Conservation (phyloP, 257 asterid genomes). For the Handroanthus guayacan region DNA sequence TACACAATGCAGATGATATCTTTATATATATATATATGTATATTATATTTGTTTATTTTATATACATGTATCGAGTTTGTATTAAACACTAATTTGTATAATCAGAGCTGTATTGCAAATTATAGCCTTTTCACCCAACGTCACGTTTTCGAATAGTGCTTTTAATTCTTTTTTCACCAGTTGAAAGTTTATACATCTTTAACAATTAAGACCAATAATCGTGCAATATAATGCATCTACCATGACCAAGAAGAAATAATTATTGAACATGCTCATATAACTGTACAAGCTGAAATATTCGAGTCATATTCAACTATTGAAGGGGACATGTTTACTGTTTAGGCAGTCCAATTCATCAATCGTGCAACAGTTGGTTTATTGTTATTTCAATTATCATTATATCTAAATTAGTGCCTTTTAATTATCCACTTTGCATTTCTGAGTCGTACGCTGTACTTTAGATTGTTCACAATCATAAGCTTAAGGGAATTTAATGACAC, state of each 20-base stretch:
- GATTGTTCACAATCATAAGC: background rate
- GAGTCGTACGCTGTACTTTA: background rate
- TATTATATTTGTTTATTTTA: too few species aligned
- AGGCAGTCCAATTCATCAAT: background rate
- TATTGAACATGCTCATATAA: background rate
- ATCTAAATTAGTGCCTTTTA: background rate
- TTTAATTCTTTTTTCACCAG: background rate
- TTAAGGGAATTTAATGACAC: background rate
- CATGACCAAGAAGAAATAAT: background rate
- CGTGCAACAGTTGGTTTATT: constrained; percentile 2
- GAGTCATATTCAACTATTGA: background rate
- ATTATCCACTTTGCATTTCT: background rate
- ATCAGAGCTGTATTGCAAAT: too few species aligned
- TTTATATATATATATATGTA: too few species aligned
- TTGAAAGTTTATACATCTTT: background rate
- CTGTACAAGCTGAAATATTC: background rate
- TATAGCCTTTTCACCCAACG: background rate
- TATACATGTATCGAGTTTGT: too few species aligned
- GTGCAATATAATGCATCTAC: background rate
- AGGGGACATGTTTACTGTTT: background rate
- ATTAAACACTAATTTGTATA: too few species aligned
- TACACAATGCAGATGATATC: too few species aligned
- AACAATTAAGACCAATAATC: background rate
- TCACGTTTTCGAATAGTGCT: background rate
- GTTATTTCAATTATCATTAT: background rate